These are phyloP conservation scores for Coprinellus micaceus DNA, from an alignment of 768 basidiomycete species.

Conservation along the genomic window DNA sequence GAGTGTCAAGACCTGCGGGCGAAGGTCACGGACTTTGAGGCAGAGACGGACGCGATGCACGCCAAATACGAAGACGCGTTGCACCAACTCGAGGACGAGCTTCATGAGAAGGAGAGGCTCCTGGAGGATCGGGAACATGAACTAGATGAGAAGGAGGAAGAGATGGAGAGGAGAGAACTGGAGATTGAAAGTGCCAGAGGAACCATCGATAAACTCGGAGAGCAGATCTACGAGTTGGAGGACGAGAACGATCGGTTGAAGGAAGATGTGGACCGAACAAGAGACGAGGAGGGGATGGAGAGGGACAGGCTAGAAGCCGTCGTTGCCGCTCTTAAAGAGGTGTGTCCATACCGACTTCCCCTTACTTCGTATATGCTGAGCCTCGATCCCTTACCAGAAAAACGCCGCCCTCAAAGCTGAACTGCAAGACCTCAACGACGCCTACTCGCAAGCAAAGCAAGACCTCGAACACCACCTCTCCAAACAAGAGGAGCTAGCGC, in stretches of 20 bases:
- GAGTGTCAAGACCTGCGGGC: constrained; percentile 74
- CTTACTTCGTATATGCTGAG: neutral
- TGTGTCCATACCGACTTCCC: constrained; percentile 24
- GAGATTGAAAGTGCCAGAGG: constrained; percentile 71
- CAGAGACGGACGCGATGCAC: constrained; percentile 65
- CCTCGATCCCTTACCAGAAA: constrained; percentile 48
- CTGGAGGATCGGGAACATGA: constrained; percentile 62
- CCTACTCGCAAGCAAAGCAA: constrained; percentile 58
- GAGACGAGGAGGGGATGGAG: constrained; percentile 74
- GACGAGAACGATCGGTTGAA: constrained; percentile 53
- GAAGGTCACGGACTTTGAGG: constrained; percentile 71
- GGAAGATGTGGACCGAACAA: constrained; percentile 25
- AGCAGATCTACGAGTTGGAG: constrained; percentile 80
- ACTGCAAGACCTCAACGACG: constrained; percentile 59
- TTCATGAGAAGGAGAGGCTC: constrained; percentile 76
- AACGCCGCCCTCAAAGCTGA: constrained; percentile 58
- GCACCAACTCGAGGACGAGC: constrained; percentile 72
- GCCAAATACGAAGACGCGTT: constrained; percentile 72
- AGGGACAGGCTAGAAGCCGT: constrained; percentile 65
- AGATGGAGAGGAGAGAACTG: constrained; percentile 74
- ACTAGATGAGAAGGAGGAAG: constrained; percentile 70
- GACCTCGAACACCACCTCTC: constrained; percentile 67
- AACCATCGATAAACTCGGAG: constrained; percentile 77
- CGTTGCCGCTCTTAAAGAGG: constrained; percentile 77
- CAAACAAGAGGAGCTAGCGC: constrained; percentile 74